Conservation (phyloP, 2,329 filamentous ascomycete species). For the Catunica adiposa region DNA sequence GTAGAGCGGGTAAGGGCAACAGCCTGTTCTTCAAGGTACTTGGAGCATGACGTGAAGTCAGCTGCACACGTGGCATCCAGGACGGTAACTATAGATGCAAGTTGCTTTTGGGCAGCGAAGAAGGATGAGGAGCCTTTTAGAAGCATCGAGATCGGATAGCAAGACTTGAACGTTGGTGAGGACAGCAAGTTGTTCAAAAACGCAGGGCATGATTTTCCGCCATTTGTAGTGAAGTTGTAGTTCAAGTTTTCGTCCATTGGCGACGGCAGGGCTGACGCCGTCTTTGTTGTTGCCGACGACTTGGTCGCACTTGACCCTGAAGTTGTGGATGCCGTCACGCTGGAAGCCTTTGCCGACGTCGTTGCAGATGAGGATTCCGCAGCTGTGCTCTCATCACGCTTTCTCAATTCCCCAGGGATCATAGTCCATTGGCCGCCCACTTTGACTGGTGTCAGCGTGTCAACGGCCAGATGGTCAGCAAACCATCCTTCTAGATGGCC, state of each 20-base stretch:
- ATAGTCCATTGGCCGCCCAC: conserved; percentile 17
- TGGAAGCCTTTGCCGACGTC: not conserved
- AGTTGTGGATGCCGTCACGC: not conserved
- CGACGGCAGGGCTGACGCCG: conserved; percentile 33
- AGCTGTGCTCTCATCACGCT: conserved; percentile 18
- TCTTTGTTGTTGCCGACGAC: conserved; percentile 16
- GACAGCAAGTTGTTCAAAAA: conserved; percentile 55
- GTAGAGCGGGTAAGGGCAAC: conserved; percentile 40
- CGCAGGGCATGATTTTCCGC: conserved; percentile 38
- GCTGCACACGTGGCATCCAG: conserved; percentile 65
- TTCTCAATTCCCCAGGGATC: conserved; percentile 16
- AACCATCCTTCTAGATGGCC: not conserved
- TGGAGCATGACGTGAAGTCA: conserved; percentile 46
- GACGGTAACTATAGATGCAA: conserved; percentile 55
- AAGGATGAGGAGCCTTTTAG: conserved; percentile 70
- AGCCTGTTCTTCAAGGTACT: conserved; percentile 48
- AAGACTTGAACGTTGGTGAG: conserved; percentile 51
- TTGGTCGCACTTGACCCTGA: not conserved
- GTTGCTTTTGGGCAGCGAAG: conserved; percentile 60
- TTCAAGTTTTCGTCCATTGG: conserved; percentile 51
- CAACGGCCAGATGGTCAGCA: conserved; percentile 13
- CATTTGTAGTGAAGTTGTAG: conserved; percentile 40
- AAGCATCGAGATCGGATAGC: conserved; percentile 71
- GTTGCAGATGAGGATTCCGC: conserved; percentile 9
- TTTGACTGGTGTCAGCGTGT: conserved; percentile 15